Evolutionary conservation across 768 basidiomycete species (phyloP), one percentile per base, ranked within the genome.

Genomic region (Russula virescens): DNA sequence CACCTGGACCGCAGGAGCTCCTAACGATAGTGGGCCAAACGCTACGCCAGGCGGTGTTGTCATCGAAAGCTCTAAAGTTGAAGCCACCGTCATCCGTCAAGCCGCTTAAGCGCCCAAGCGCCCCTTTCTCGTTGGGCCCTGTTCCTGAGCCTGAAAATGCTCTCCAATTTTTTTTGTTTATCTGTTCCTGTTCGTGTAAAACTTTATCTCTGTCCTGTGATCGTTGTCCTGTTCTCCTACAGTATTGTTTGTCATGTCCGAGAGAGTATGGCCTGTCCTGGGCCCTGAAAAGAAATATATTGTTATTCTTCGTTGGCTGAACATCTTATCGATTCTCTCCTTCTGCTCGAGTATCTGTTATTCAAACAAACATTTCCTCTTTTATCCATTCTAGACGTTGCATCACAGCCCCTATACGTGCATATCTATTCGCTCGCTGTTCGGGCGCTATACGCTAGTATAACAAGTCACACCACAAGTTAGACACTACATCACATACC

Each of bases 371-470:
- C 13, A 43, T 38, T 0, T 73, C 72, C 19, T 78, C 79, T 57
- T 79, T 82, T 83, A 90, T 88, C 88, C 88, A 91, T 14, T 72
- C 66, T 55, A 91, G 71, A 18, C 91, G 89, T 71, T 91, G 89
- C 18, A 91, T 80, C 26, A 91, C 77, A 68, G 89, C 89, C 26
- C 87, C 75, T 3, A 87, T 89, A 0, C 88, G 82, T 1, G 75
- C 71, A 3, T 80, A 75, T 0, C 89, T 87, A n/a, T n/a, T n/a
- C n/a, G n/a, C n/a, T n/a, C n/a, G n/a, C n/a, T 70, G 21, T 71
- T 71, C 1, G 79, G 74, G n/a, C n/a, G 61, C 77, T 78, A 71
- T 91, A 91, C 7, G 79, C n/a, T 8, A 77, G 86, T 86, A 62
- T 91, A 85, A 0, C 89, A 88, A 0, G 84, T 88, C 86, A 58